Conservation (phyloP, 768 basidiomycete species). For the Filobasidium floriforme region DNA sequence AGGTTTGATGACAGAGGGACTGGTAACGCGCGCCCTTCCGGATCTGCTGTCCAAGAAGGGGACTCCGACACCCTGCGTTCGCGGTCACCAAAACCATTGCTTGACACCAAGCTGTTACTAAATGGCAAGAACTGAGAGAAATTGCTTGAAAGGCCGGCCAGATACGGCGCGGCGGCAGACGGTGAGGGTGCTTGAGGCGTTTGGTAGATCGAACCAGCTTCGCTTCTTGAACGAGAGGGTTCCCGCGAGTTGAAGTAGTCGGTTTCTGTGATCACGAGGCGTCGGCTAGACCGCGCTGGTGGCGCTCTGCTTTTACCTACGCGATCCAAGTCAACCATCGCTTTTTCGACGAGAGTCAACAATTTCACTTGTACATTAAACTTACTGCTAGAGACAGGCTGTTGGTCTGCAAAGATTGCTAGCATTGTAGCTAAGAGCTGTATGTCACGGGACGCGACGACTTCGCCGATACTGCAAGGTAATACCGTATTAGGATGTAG, state of each 20-base stretch:
- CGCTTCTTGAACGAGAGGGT: not conserved
- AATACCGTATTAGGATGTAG: not conserved
- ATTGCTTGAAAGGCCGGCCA: conserved; percentile 8
- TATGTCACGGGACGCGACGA: conserved; percentile 10
- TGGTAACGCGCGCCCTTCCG: conserved; percentile 4
- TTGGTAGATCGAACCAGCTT: not conserved
- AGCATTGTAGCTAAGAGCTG: conserved; percentile 13
- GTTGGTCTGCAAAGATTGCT: not conserved
- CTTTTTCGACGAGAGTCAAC: too few relatives aligned
- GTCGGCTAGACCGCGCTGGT: not conserved
- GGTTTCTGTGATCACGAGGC: not conserved
- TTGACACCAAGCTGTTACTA: conserved; percentile 13
- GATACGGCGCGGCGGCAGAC: not conserved
- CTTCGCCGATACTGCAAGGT: not conserved
- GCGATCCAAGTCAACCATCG: too few relatives aligned
- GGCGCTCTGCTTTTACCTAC: not conserved
- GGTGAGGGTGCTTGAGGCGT: conserved; percentile 3
- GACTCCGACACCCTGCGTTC: conserved; percentile 6
- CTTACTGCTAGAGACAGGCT: not conserved
- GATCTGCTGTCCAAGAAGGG: conserved; percentile 6
- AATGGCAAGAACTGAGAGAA: conserved; percentile 18
- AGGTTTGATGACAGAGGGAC: conserved; percentile 9
- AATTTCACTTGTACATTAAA: not conserved
- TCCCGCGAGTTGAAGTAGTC: conserved; percentile 16
- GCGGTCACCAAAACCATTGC: conserved; percentile 13